phyloP scores from a whole-genome alignment of 179 eudicot species.

The Beta lomatogona region DNA sequence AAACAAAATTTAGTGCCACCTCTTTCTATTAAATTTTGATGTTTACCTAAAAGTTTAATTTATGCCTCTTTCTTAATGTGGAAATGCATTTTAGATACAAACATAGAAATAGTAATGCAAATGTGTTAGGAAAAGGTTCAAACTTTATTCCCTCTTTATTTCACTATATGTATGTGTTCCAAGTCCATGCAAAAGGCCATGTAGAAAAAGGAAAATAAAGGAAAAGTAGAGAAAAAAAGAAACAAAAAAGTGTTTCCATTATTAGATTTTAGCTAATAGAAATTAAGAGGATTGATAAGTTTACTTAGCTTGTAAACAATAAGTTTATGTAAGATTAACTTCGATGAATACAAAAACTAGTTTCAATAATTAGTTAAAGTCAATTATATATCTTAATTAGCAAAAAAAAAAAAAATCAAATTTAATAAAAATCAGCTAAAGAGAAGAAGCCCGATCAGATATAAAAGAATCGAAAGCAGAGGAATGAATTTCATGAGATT shows the following conservation, averaged over 20 bases:
- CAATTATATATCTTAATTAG: too few relatives aligned
- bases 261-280: too few relatives aligned
- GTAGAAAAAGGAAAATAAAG: background rate
- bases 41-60: constrained; percentile 31
- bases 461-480: too few relatives aligned
- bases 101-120: constrained; percentile 19
- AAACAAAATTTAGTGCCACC: constrained; percentile 23
- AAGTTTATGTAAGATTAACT: background rate
- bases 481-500: too few relatives aligned
- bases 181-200: background rate
- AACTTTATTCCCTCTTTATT: background rate
- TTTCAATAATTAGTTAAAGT: too few relatives aligned
- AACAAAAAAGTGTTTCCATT: background rate
- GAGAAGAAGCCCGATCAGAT: too few relatives aligned
- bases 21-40: background rate
- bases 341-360: too few relatives aligned
- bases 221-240: background rate
- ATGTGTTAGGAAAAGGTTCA: background rate
- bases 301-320: background rate
- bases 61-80: constrained; percentile 28
- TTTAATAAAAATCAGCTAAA: too few relatives aligned
- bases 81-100: constrained; percentile 22
- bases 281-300: too few relatives aligned
- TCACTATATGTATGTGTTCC: background rate
- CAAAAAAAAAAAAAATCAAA: too few relatives aligned